Evolutionary conservation across 805 yeast genomes (phyloP), one percentile per base, ranked within the genome.

Genomic region (Starmerella cellae): DNA sequence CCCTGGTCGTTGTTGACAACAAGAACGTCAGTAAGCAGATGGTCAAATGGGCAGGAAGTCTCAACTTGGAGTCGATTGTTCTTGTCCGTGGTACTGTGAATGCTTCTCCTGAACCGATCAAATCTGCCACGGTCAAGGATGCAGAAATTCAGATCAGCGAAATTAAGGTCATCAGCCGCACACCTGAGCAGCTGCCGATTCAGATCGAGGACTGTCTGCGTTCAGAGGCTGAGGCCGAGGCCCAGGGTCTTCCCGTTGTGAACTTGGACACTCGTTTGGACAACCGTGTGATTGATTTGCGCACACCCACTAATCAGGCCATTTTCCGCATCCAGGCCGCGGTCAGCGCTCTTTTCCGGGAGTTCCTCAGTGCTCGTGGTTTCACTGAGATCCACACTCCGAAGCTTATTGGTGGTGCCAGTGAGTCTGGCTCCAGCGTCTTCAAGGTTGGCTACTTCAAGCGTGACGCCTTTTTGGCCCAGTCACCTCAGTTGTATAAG

Each of bases 371-470:
- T 47, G 63, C 63, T 38, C 73, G 68, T 54, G 73, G 74, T 22
- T 91, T 91, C 67, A 75, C 79, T 29, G 99, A 93, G 69, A 78
- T 85, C 54, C 99, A 91, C 67, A 80, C 96, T 11, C 99, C 99
- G 49, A 91, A 91, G 68, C 69, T 91, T 55, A 74, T 88, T 58
- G 95, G 93, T 54, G 84, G 97, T 32, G 82, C 98, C 32, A 81
- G 94, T 48, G 99, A 91, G 70, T 95, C 97, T 65, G 99, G 99
- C 53, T 75, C 97, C 45, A 88, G 84, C 62, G 97, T 91, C 37
- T 91, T 91, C 66, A 93, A 85, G 65, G 81, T 91, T 46, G 70
- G 81, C 35, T 91, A 91, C 66, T 91, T 91, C 74, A 88, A 88
- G 63, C 76, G 84, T 49, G 77, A 79, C 48, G 97, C 97, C 5